phyloP scores from a whole-genome alignment of 1,284 basidiomycete genomes.

The Coniferiporia weirii region DNA sequence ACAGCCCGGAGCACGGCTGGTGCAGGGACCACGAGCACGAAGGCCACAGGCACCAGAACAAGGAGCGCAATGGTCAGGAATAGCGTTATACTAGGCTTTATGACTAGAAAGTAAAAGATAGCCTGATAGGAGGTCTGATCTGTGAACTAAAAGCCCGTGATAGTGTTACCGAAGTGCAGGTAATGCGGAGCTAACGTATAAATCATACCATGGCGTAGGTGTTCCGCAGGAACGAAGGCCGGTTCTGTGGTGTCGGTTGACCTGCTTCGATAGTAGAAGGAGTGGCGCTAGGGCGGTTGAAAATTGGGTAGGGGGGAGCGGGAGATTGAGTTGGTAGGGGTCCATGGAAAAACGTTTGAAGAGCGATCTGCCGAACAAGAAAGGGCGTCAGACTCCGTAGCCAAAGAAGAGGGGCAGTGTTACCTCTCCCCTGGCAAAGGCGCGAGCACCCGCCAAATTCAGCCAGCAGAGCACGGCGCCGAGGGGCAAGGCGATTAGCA shows the following conservation, averaged over 20 bases:
- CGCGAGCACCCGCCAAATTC: constrained; percentile 63
- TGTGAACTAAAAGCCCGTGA: constrained; percentile 49
- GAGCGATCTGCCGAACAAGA: constrained; percentile 41
- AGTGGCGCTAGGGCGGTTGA: constrained; percentile 46
- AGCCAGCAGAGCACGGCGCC: constrained; percentile 73
- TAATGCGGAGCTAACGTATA: not conserved
- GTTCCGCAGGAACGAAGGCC: constrained; percentile 71
- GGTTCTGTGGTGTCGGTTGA: constrained; percentile 30
- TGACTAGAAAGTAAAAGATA: constrained; percentile 78
- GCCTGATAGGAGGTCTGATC: constrained; percentile 76
- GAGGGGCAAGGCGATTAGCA: constrained; percentile 69
- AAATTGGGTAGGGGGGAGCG: constrained; percentile 61
- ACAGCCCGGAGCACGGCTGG: constrained; percentile 61
- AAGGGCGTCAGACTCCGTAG: not conserved
- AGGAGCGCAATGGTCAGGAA: constrained; percentile 52
- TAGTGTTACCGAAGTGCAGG: constrained; percentile 10
- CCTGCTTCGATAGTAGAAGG: constrained; percentile 48
- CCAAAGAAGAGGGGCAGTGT: not conserved
- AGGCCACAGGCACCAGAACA: constrained; percentile 50
- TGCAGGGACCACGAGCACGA: constrained; percentile 56
- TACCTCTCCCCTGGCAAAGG: constrained; percentile 67
- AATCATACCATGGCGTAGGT: constrained; percentile 67
- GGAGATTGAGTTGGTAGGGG: constrained; percentile 55
- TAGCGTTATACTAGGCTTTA: constrained; percentile 76
- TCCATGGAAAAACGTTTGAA: constrained; percentile 66